Evolutionary conservation across 2,329 filamentous ascomycete species (phyloP).

Genomic region (Huntiella moniliformis): DNA sequence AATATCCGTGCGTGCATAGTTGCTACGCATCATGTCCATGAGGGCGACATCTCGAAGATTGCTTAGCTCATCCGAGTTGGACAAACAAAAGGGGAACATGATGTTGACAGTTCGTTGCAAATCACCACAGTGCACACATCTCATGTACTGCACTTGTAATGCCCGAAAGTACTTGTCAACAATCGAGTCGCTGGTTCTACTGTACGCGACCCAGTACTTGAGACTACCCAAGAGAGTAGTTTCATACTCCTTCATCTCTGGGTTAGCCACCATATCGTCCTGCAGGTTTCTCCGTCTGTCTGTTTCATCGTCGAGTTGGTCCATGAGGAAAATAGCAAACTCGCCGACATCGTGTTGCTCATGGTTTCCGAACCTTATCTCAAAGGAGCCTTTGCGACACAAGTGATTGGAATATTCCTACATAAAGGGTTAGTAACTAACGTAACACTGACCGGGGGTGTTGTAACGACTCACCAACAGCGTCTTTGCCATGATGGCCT

Average conservation of each 20-base stretch:
- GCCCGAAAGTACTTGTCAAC: constrained; percentile 66
- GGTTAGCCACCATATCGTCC: not conserved
- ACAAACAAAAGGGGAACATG: constrained; percentile 21
- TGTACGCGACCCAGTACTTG: constrained; percentile 57
- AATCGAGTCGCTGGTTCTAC: constrained; percentile 51
- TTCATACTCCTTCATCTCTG: constrained; percentile 12
- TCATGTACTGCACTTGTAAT: constrained; percentile 50
- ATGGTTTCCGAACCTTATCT: constrained; percentile 44
- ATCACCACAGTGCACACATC: constrained; percentile 31
- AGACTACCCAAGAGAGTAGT: constrained; percentile 31
- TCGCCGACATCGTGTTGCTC: constrained; percentile 84
- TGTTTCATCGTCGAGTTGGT: constrained; percentile 70
- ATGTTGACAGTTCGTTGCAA: constrained; percentile 36
- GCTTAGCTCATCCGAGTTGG: not conserved
- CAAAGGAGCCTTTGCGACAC: constrained; percentile 17
- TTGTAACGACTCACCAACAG: constrained; percentile 30
- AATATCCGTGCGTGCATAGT: constrained; percentile 38
- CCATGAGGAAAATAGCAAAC: constrained; percentile 66
- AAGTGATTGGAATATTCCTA: constrained; percentile 36
- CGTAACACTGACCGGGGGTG: constrained; percentile 6
- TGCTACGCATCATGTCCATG: not conserved
- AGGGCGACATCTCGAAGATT: not conserved
- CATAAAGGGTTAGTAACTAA: constrained; percentile 3
- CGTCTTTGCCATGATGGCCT: constrained; percentile 33
- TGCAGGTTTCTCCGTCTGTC: constrained; percentile 37